Evolutionary conservation across 495 filamentous ascomycete species (phyloP), one percentile per base, ranked within the genome.

Genomic region (Aspergillus conjunctus): DNA sequence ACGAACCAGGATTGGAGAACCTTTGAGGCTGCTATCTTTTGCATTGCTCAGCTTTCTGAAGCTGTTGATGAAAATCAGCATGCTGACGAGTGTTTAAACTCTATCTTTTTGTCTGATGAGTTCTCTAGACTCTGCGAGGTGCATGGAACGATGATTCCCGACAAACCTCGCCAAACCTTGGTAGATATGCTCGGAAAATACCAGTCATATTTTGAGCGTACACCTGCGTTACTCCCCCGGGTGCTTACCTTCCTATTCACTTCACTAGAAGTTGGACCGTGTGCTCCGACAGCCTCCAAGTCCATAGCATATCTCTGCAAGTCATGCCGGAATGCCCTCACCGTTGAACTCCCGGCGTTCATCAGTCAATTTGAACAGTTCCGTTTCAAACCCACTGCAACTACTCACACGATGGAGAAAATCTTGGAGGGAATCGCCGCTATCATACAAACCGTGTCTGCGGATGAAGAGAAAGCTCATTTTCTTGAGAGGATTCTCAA

Each of bases 211-310:
- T 97, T 97, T 70, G 84, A 89, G 67, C 82, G 85, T 30, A 83
- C 91, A 66, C 77, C 85, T 18, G 79, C 87, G 57, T 80, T 86
- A 62, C 82, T 98, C 9, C 88, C 91, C 1, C 73, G 84, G 57
- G 88, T 90, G 3, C 76, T 98, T 31, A 92, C 88, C 58, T 88
- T 96, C 53, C 81, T 97, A 4, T 96, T 97, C 67, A 81, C 81
- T 44, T 88, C 90, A 2, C 77, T 96, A 33, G 81, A 84, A 20
- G 85, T 87, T 26, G 81, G 83, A 8, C 73, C 82, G 12, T 83
- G 95, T 48, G 87, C 89, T 12, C 76, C 80, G 17, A 77, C 83
- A 43, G 90, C 92, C n/a, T 92, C 93, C 4, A 84, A 84, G 51
- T 91, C 92, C 0, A 96, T 98, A 51, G 77, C 81, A 15, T 84